These are phyloP conservation scores for Pecoramyces ruminantium DNA, from an alignment of 192 early-diverging fungal genomes.

Conservation along the genomic window DNA sequence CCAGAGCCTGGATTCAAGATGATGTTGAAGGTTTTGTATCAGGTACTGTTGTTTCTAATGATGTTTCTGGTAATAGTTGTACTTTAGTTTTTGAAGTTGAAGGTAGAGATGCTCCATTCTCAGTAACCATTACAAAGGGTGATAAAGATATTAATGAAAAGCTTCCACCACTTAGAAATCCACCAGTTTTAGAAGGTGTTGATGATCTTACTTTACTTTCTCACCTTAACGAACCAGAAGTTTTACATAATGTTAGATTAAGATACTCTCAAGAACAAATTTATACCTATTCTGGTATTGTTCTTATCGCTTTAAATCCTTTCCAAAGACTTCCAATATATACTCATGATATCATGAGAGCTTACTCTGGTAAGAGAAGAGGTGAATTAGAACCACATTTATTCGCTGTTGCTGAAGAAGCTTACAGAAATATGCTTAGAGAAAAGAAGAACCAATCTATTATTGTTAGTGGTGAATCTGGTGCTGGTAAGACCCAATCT, in stretches of 20 bases:
- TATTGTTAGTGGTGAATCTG: conserved; percentile 87
- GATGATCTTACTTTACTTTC: conserved; percentile 83
- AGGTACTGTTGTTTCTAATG: conserved; percentile 35
- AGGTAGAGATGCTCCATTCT: not conserved
- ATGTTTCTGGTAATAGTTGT: conserved; percentile 22
- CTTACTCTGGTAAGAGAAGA: conserved; percentile 75
- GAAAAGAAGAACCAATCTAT: conserved; percentile 92
- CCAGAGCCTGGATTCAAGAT: not conserved
- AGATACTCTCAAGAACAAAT: conserved; percentile 85
- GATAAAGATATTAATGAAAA: conserved; percentile 39
- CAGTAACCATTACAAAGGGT: not conserved
- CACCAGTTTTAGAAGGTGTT: conserved; percentile 71
- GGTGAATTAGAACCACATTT: conserved; percentile 94
- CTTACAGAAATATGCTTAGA: conserved; percentile 86
- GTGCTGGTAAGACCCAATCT: conserved; percentile 92
- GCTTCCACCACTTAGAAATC: conserved; percentile 85
- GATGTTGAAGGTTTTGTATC: conserved; percentile 41
- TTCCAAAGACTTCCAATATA: conserved; percentile 77
- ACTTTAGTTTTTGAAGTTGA: no score
- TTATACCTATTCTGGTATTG: conserved; percentile 98
- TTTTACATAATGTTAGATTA: conserved; percentile 79
- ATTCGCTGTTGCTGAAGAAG: conserved; percentile 97
- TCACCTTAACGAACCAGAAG: conserved; percentile 81
- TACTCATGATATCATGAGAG: conserved; percentile 67
- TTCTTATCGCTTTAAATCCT: conserved; percentile 94